phyloP scores from a whole-genome alignment of 495 filamentous ascomycete genomes.

The Pseudotulostoma volvatum region DNA sequence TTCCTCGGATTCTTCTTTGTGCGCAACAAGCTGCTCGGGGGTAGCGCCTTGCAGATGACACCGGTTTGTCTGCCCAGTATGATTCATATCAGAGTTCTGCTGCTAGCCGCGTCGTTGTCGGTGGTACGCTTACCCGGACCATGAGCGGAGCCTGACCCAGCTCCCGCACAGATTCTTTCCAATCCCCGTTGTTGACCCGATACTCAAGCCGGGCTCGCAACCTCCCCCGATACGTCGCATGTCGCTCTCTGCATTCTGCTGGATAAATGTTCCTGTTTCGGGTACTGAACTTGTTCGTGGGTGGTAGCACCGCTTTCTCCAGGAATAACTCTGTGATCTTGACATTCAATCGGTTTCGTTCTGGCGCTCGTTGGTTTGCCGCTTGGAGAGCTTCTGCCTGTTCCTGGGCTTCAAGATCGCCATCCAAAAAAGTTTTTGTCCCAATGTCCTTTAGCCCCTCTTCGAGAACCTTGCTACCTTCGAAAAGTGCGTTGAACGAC shows the following conservation, averaged over 20 bases:
- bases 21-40: constrained; percentile 61
- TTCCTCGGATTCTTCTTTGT: constrained; percentile 88
- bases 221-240: constrained; percentile 80
- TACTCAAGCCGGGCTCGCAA: constrained; percentile 67
- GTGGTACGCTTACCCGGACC: constrained; percentile 47
- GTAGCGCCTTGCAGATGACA: constrained; percentile 79
- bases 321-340: constrained; percentile 62
- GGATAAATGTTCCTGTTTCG: constrained; percentile 68
- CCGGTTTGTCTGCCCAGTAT: constrained; percentile 76
- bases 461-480: constrained; percentile 49
- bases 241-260: constrained; percentile 84
- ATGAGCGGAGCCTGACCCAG: constrained; percentile 84
- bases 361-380: constrained; percentile 30
- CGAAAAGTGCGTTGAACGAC: constrained; percentile 90
- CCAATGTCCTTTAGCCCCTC: constrained; percentile 76
- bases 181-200: constrained; percentile 69
- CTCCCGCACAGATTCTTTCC: constrained; percentile 62
- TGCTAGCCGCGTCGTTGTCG: not conserved
- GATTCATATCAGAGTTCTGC: constrained; percentile 4
- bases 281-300: constrained; percentile 51
- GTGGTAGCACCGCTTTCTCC: constrained; percentile 56
- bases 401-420: constrained; percentile 33
- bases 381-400: constrained; percentile 24
- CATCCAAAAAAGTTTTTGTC: constrained; percentile 72
- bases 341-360: constrained; percentile 55